Conservation (phyloP, 75 land plant species). For the Azolla pinnata region DNA sequence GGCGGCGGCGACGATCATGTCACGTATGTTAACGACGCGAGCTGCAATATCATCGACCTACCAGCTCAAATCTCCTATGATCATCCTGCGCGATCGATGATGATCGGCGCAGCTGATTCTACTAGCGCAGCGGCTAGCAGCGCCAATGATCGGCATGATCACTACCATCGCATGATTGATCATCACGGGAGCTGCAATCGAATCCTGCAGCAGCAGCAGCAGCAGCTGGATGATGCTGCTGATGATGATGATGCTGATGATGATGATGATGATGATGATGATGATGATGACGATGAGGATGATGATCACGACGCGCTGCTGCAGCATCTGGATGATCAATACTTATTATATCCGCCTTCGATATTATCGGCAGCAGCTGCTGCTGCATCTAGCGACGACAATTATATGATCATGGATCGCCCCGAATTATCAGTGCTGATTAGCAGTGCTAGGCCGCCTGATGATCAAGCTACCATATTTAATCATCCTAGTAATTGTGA, state of each 20-base stretch:
- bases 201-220: neutral
- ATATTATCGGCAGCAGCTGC: too few species aligned
- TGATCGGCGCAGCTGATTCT: neutral
- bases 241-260: neutral
- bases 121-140: neutral
- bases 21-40: too few species aligned
- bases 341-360: too few species aligned
- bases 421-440: too few species aligned
- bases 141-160: neutral
- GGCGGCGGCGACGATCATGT: too few species aligned
- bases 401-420: neutral
- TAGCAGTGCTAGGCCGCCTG: neutral
- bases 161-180: neutral
- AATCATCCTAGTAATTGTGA: neutral
- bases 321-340: neutral
- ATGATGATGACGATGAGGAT: neutral
- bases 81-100: neutral
- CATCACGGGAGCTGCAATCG: neutral
- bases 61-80: neutral
- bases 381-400: neutral
- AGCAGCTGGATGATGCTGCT: neutral
- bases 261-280: neutral
- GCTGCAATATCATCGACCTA: neutral
- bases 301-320: neutral
- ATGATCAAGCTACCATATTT: neutral